Base-by-base conservation (phyloP, 2,329 filamentous ascomycete species). In the Pseudogymnoascus sp. region DNA sequence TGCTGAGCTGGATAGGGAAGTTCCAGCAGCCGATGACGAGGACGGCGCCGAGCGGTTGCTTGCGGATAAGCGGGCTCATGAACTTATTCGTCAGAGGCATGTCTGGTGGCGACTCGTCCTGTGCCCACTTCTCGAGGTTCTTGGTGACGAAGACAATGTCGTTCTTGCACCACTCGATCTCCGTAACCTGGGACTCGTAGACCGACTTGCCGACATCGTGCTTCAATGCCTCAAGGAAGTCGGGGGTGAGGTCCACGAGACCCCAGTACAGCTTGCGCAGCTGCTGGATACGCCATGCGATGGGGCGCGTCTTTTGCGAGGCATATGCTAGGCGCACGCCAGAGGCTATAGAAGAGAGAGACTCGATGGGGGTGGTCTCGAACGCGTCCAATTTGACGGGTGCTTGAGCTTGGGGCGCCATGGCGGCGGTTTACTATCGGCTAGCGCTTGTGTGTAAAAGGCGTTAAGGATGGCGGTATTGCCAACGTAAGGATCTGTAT, bases 231-330 rank as follows among this genome's bases (percentile, higher is more conserved):
- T 91, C 89, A 68, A 85, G 73, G 65, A 97, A 81, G 69, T 88
- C 83, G 53, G 85, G 79, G 63, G 86, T 82, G 74, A 90, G 87
- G 79, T 97, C 93, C 68, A 86, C 86, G 68, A 97, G 75, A 6
- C 84, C 92, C 95, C 95, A 97, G 80, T 96, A 97, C 63, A 97
- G 86, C 82, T 92, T 93, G 70, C 93, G 89, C 65, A 99, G 85
- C 81, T 97, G 95, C 62, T 85, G 81, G 67, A 93, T 80, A 67
- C 95, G 87, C 79, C 89, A 97, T 71, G 90, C 83, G 65, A 97
- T 74, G 62, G 90, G 83, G 73, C 91, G 91, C 47, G 93, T 97
- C 77, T 88, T 89, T 74, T 92, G 87, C 16, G 89, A 83, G 69
- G 82, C 81, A 77, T 91, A 97, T n/a, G 87, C 86, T 61, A 80